A percentile compares a stretch with the other conserved stretches of the same genome.
These are phyloP conservation scores for Magnolia changhungtana DNA, from an alignment of 164 flowering plant genomes.

Conservation along the genomic window DNA sequence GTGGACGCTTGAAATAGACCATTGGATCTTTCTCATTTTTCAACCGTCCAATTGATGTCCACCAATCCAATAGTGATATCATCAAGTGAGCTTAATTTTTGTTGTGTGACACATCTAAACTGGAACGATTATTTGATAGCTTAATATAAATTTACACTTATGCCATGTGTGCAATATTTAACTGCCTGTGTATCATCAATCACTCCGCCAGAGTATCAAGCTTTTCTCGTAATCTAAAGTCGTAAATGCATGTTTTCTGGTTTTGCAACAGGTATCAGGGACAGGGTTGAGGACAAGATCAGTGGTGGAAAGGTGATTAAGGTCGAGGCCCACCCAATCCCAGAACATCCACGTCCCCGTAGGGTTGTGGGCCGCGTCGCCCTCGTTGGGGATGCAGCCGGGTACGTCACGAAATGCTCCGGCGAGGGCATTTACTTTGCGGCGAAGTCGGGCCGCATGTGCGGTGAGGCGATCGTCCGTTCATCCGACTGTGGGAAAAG, in stretches of 20 bases:
- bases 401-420: slow-evolving; percentile 81
- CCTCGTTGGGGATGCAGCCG: slow-evolving; percentile 77
- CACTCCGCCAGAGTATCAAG: background rate
- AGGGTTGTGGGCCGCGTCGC: slow-evolving; percentile 67
- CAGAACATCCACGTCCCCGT: slow-evolving; percentile 69
- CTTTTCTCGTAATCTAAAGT: background rate
- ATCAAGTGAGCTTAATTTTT: too few species aligned
- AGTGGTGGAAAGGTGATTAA: slow-evolving; percentile 69
- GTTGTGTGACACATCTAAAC: too few species aligned
- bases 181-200: background rate
- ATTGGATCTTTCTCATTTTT: too few species aligned
- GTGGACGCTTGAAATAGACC: too few species aligned
- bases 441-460: slow-evolving; percentile 73
- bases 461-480: slow-evolving; percentile 68
- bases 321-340: slow-evolving; percentile 90
- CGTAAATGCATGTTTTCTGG: background rate
- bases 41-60: too few species aligned
- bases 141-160: background rate
- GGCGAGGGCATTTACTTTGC: slow-evolving; percentile 87
- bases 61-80: too few species aligned
- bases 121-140: too few species aligned
- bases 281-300: slow-evolving; percentile 53
- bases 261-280: slow-evolving; percentile 32
- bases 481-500: slow-evolving; percentile 61
- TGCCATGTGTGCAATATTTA: background rate